Evolutionary conservation across 1,284 basidiomycete genomes (phyloP).

Genomic region (Vanrija humicola): DNA sequence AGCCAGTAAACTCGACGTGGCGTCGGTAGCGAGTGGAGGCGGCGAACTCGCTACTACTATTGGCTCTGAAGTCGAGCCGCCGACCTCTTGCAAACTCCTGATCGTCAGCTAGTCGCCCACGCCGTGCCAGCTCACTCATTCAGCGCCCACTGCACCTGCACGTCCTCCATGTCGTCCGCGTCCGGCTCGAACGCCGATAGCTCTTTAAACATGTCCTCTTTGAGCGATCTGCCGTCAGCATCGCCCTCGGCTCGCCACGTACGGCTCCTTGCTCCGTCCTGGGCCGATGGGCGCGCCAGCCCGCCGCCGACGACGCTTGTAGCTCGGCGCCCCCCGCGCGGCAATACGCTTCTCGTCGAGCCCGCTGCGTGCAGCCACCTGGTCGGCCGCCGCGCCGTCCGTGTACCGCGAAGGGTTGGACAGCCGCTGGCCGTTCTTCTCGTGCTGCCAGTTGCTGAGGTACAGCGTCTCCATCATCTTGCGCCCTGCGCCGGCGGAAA

Average conservation of each 20-base stretch:
- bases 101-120: neutral
- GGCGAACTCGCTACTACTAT: neutral
- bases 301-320: conserved; percentile 51
- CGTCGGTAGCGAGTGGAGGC: neutral
- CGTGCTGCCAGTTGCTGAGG: conserved; percentile 46
- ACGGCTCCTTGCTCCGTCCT: neutral
- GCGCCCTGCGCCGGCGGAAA: conserved; percentile 53
- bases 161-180: conserved; percentile 21
- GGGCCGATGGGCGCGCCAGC: conserved; percentile 26
- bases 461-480: conserved; percentile 64
- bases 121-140: conserved; percentile 20
- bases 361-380: conserved; percentile 27
- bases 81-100: conserved; percentile 7
- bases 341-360: conserved; percentile 31
- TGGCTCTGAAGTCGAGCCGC: neutral
- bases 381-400: conserved; percentile 28
- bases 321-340: conserved; percentile 54
- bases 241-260: neutral
- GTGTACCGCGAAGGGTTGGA: conserved; percentile 28
- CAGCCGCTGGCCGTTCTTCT: conserved; percentile 37
- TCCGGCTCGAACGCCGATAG: conserved; percentile 36
- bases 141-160: conserved; percentile 37
- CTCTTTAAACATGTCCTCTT: conserved; percentile 22
- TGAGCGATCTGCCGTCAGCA: conserved; percentile 23
- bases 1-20: conserved; percentile 19